Conservation (phyloP, 768 basidiomycete genomes). For the Boletus rex-veris region DNA sequence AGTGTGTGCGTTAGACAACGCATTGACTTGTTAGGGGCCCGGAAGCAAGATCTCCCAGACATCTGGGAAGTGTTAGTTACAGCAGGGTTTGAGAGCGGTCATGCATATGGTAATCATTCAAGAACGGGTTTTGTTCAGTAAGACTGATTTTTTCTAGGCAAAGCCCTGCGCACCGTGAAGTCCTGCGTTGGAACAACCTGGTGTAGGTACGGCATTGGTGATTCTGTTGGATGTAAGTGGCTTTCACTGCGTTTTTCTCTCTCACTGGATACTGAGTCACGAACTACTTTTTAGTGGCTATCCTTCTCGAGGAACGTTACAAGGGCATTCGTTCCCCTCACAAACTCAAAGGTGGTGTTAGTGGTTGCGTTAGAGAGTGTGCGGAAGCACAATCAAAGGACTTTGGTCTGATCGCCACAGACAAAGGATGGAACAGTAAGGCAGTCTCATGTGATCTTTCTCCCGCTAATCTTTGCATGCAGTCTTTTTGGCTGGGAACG, state of each 20-base stretch:
- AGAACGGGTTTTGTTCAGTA: neutral
- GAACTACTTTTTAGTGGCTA: conserved; percentile 43
- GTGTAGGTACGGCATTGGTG: conserved; percentile 72
- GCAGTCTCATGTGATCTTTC: neutral
- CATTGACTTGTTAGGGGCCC: conserved; percentile 70
- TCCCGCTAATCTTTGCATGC: neutral
- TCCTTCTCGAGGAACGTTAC: conserved; percentile 69
- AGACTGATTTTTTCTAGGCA: conserved; percentile 20
- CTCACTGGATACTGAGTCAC: neutral
- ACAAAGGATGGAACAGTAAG: conserved; percentile 74
- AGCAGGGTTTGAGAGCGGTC: conserved; percentile 73
- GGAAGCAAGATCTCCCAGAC: conserved; percentile 62
- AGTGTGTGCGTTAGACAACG: conserved; percentile 41
- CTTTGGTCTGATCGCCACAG: conserved; percentile 73
- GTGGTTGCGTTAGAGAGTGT: conserved; percentile 72
- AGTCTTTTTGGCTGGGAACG: conserved; percentile 62
- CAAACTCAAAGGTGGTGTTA: conserved; percentile 75
- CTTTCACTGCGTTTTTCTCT: neutral
- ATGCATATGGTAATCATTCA: conserved; percentile 58
- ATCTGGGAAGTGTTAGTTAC: conserved; percentile 63
- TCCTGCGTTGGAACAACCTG: conserved; percentile 71
- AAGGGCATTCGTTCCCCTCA: conserved; percentile 67
- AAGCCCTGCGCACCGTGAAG: conserved; percentile 68
- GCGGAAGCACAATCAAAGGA: conserved; percentile 75
- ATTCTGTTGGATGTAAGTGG: conserved; percentile 55